phyloP scores from a whole-genome alignment of 345 rosid species.

The Draba incana region DNA sequence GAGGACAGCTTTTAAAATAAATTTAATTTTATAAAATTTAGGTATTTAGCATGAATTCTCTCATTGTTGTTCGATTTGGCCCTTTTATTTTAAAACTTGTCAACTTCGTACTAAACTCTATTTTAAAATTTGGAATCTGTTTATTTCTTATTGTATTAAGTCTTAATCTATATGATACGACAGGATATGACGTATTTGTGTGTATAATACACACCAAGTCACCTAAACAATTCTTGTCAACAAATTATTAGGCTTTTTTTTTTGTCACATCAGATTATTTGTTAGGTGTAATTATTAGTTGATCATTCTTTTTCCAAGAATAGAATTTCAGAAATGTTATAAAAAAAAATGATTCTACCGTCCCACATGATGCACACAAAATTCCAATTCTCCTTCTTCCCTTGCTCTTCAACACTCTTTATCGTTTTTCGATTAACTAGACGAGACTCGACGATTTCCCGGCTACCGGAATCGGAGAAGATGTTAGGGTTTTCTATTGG shows the following conservation, averaged over 20 bases:
- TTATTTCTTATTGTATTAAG: conserved; percentile 5
- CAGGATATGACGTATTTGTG: background rate
- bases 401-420: background rate
- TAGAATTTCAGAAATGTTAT: too few relatives aligned
- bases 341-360: too few relatives aligned
- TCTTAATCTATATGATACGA: conserved; percentile 19
- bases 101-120: background rate
- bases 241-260: background rate
- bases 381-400: background rate
- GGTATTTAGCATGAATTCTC: conserved; percentile 32
- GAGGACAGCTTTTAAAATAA: conserved; percentile 6
- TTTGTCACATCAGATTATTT: background rate
- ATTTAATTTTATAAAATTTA: conserved; percentile 14
- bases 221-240: background rate
- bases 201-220: background rate
- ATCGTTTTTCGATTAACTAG: conserved; percentile 1
- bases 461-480: conserved; percentile 30
- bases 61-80: conserved; percentile 22
- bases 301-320: too few relatives aligned
- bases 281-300: background rate
- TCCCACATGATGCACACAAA: too few relatives aligned
- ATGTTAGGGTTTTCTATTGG: conserved; percentile 61
- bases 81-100: conserved; percentile 5
- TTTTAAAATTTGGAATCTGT: conserved; percentile 19
- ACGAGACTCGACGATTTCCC: conserved; percentile 23